A percentile compares a stretch with the other conserved stretches of the same genome.
phyloP scores from a whole-genome alignment of 768 basidiomycete species.

The Leccinum truebloodii region DNA sequence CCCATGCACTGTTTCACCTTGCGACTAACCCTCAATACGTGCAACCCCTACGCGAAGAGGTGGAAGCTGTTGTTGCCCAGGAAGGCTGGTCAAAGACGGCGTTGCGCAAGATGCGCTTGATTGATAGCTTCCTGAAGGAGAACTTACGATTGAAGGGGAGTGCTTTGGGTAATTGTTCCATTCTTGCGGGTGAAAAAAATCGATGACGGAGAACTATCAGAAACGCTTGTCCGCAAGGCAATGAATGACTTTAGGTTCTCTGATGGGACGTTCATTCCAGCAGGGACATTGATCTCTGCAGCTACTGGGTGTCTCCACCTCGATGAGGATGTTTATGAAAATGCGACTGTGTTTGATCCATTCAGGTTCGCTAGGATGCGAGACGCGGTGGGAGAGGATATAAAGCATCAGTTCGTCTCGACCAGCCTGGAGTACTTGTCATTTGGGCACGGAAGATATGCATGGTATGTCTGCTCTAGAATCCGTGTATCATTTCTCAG shows the following conservation, averaged over 20 bases:
- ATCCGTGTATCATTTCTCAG: not conserved
- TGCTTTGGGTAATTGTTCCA: not conserved
- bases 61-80: not conserved
- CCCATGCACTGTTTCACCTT: not conserved
- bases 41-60: not conserved
- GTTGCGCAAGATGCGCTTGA: not conserved
- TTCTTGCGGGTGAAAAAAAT: not conserved
- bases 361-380: constrained; percentile 47
- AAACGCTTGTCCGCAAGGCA: constrained; percentile 34
- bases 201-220: constrained; percentile 10
- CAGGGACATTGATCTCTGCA: constrained; percentile 24
- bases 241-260: constrained; percentile 37
- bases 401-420: not conserved
- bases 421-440: not conserved
- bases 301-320: constrained; percentile 27
- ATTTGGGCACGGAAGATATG: not conserved
- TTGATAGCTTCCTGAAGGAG: not conserved
- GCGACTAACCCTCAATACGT: not conserved
- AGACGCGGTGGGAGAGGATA: constrained; percentile 34
- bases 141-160: not conserved
- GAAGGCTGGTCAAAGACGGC: not conserved
- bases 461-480: constrained; percentile 10
- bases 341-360: constrained; percentile 42
- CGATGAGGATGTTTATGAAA: constrained; percentile 29
- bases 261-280: constrained; percentile 31